Base-by-base conservation (phyloP, 805 yeast genomes). In the Metschnikowia similis region DNA sequence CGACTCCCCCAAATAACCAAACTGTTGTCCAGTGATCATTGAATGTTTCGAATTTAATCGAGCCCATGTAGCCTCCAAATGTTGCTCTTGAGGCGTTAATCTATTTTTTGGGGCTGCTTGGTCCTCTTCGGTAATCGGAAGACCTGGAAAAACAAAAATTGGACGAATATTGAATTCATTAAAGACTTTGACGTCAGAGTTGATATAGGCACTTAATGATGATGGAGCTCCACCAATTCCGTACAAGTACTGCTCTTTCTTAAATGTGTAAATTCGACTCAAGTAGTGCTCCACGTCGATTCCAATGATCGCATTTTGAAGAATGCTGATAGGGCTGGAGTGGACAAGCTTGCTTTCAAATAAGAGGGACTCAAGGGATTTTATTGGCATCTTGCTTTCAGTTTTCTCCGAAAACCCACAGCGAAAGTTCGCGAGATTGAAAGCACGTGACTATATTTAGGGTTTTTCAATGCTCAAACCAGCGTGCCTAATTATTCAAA, bases 191-290 rank as follows among this genome's bases (percentile, higher is more conserved):
- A 89, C 69, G 61, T 89, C 95, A 1, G 81, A 66, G 47, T 82
- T 83, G 42, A 89, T 68, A 57, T 75, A 74, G 51, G 70, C 69
- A 49, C 71, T 74, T 54, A 89, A 67, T 3, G 88, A 78, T 43
- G 78, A 65, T 1, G 96, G 96, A 49, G 84, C 77, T 0, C 96
- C 96, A 26, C 96, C 96, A 55, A 86, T 77, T 8, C 94, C 96
- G 45, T 84, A 85, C 37, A 83, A 65, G 52, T 79, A 80, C 44
- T 84, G 85, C 57, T 88, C 96, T 49, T 81, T 82, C 55, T 82
- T 83, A 56, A 72, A 72, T 5, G 84, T 72, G 52, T 86, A 66
- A 39, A 86, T 72, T 47, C 88, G 69, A 27, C 86, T 72, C 35
- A 89, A 66, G 60, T 89, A 90, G 62, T 89, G 90, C 56, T 82